A percentile compares a stretch with the other conserved stretches of the same genome.
phyloP scores from a whole-genome alignment of 2,329 filamentous ascomycete species.

The Diplodia seriata region DNA sequence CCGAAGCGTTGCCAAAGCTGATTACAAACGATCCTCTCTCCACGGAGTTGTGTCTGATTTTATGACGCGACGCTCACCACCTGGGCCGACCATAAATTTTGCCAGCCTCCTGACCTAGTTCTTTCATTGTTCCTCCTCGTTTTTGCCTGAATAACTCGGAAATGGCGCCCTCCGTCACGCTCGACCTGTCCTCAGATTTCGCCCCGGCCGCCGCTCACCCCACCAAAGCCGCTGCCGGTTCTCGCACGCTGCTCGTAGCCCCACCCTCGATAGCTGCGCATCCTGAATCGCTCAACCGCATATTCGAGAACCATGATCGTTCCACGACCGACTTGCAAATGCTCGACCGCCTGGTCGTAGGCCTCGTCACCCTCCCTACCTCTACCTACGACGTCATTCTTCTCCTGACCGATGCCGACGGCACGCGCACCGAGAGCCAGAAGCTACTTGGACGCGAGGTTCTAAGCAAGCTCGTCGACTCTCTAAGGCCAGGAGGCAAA shows the following conservation, averaged over 20 bases:
- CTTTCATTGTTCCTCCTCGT: background rate
- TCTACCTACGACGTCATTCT: constrained; percentile 84
- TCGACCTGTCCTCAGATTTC: constrained; percentile 50
- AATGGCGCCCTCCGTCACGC: constrained; percentile 50
- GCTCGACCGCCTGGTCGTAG: constrained; percentile 89
- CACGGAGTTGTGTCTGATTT: constrained; percentile 14
- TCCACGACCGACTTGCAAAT: constrained; percentile 88
- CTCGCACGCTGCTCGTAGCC: constrained; percentile 81
- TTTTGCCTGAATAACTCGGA: constrained; percentile 1
- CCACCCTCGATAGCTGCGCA: constrained; percentile 89
- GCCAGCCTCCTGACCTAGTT: background rate
- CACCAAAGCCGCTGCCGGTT: constrained; percentile 32
- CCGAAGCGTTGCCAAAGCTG: constrained; percentile 20
- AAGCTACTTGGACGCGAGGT: constrained; percentile 71
- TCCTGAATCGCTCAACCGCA: constrained; percentile 74
- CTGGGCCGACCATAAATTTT: constrained; percentile 13
- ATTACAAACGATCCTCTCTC: constrained; percentile 27
- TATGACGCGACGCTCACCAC: constrained; percentile 25
- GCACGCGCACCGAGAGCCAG: constrained; percentile 68
- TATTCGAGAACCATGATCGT: constrained; percentile 77
- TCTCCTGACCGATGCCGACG: constrained; percentile 79
- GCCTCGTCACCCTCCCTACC: constrained; percentile 77
- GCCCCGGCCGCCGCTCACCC: constrained; percentile 37
- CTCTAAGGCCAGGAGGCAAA: constrained; percentile 72
- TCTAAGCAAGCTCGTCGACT: constrained; percentile 71